phyloP scores from a whole-genome alignment of 495 filamentous ascomycete species.

The Peziza echinospora region DNA sequence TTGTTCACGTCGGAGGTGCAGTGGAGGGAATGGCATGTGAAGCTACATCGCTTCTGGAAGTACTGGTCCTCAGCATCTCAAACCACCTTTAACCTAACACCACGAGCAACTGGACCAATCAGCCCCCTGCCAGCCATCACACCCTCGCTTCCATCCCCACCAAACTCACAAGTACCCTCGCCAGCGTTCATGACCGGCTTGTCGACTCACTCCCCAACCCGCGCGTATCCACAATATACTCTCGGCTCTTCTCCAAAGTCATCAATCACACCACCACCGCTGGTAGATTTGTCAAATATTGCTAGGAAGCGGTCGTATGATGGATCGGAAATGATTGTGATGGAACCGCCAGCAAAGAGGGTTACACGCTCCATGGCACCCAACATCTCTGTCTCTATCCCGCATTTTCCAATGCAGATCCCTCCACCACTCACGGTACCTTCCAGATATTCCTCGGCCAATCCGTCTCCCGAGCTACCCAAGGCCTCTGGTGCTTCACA shows the following conservation, averaged over 20 bases:
- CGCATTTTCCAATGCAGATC: conserved; percentile 12
- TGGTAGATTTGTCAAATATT: conserved; percentile 13
- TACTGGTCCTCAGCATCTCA: conserved; percentile 7
- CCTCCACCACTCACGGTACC: background rate
- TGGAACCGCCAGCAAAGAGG: conserved; percentile 18
- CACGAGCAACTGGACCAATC: conserved; percentile 1
- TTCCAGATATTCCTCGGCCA: background rate
- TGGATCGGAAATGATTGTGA: conserved; percentile 6
- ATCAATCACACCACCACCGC: conserved; percentile 12
- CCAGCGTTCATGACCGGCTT: conserved; percentile 1
- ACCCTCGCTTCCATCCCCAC: conserved; percentile 12
- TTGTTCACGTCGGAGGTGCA: conserved; percentile 60
- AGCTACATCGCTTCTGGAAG: background rate
- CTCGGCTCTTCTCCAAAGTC: conserved; percentile 9
- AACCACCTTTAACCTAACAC: conserved; percentile 11
- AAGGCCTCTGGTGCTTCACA: conserved; percentile 3
- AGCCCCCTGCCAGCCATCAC: conserved; percentile 11
- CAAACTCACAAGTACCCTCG: conserved; percentile 8
- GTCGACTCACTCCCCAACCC: conserved; percentile 3
- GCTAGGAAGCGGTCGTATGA: conserved; percentile 17
- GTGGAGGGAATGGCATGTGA: conserved; percentile 51
- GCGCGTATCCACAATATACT: conserved; percentile 5
- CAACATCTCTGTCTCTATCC: conserved; percentile 9
- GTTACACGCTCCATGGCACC: conserved; percentile 18
- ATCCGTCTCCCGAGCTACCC: background rate